Percentiles rank a stretch among this genome's conserved stretches.
Evolutionary conservation across 768 basidiomycete species (phyloP).

Genomic region (Amanita thiersii): DNA sequence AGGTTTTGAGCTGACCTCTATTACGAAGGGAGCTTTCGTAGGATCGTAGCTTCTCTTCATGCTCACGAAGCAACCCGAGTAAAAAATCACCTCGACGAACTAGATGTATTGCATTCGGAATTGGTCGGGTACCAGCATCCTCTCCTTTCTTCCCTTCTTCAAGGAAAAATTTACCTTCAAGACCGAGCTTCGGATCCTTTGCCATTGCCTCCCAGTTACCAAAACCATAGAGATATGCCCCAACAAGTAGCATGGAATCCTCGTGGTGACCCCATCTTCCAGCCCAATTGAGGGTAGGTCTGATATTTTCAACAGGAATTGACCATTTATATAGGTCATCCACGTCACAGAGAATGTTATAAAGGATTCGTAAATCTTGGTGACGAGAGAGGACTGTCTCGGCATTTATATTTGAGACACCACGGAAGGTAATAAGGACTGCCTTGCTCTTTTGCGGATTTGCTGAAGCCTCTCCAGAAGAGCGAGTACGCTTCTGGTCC

Average conservation of each 20-base stretch:
- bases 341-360: conserved; percentile 64
- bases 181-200: conserved; percentile 75
- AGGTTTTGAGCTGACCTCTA: conserved; percentile 62
- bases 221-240: conserved; percentile 89
- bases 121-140: conserved; percentile 75
- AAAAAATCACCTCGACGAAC: conserved; percentile 96
- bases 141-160: conserved; percentile 96
- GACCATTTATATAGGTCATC: conserved; percentile 77
- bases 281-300: conserved; percentile 93
- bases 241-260: conserved; percentile 91
- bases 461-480: conserved; percentile 81
- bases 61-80: conserved; percentile 72
- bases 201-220: conserved; percentile 96
- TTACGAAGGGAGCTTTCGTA: conserved; percentile 75
- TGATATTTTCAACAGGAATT: conserved; percentile 88
- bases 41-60: conserved; percentile 85
- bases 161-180: conserved; percentile 94
- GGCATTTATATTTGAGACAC: conserved; percentile 92
- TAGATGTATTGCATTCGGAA: conserved; percentile 96
- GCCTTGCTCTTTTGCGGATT: conserved; percentile 97
- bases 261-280: conserved; percentile 91
- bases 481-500: conserved; percentile 65
- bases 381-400: conserved; percentile 90
- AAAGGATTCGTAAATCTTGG: conserved; percentile 83
- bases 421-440: conserved; percentile 84